Base-by-base conservation (phyloP, 148 eudicot species). In the Diospyros lotus region DNA sequence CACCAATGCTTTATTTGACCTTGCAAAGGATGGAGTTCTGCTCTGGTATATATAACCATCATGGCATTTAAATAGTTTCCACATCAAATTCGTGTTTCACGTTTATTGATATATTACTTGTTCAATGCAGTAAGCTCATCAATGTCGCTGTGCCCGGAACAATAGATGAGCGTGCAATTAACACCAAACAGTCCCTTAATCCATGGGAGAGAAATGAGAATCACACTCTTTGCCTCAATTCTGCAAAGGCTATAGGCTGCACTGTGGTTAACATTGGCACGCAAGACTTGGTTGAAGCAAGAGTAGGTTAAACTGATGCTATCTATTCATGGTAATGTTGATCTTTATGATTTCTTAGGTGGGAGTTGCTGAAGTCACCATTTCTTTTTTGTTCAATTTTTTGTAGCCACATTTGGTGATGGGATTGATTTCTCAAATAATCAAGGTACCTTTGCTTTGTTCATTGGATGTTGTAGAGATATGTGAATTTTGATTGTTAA, bases 151-250 rank as follows among this genome's bases (percentile, higher is more conserved):
- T 93, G 64, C 93, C 98, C 11, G 89, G 89, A 70, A 93, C 98
- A 68, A 93, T 93, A 71, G 98, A 93, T 69, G 98, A 93, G 80
- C 89, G 98, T 69, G 97, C 96, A 62, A 93, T 93, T 9, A 93
- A 93, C 73, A 93, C 89, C 56, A 93, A 91, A 75, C 54, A 17
- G n/a, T 76, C 55, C n/a, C 90, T 87, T 28, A 93, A 93, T 75
- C 97, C 94, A 42, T 93, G 98, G 98, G 98, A 93, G 80, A 88
- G 91, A 74, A 93, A 93, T 78, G 98, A 93, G 74, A 93, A 93
- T 73, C 98, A 93, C 72, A 93, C 94, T 45, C 90, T 93, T 59
- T 91, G 98, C 82, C 93, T 93, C 52, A 93, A 93, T 74, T 93
- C 98, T 73, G 98, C 98, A 1, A 93, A 93, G 87, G 98, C 98